Base-by-base conservation (phyloP, 2,329 filamentous ascomycete species). In the Byssoonygena ceratinophila region DNA sequence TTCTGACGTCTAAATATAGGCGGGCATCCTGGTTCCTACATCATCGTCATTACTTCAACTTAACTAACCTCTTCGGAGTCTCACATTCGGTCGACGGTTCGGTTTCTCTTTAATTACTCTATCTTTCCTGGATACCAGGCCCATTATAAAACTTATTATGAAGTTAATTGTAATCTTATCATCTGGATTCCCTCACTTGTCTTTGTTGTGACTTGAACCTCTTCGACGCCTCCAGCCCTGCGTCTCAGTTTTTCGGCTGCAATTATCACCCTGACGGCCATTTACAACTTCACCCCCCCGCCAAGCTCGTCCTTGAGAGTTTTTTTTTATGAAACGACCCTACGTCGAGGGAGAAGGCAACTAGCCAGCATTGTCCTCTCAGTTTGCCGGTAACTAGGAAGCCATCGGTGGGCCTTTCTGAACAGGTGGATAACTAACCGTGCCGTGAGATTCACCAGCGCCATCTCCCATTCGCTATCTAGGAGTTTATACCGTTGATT, bases 221-320 rank as follows among this genome's bases (percentile, higher is more conserved):
- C 34, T 32, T 40, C 6, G 5, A 29, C 41, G 40, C 25, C 23
- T 16, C 46, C 37, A 32, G 25, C 47, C 34, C 18, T 50, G 20
- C 47, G 47, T 50, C 47, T 50, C 47, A 43, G 36, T 34, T 50
- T 43, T 34, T 25, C 37, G 47, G 27, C 47, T 32, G 27, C 37
- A 50, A 32, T 34, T 23, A 6, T 5, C 23, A 36, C n/a, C 23
- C n/a, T 50, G 29, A 34, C 47, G 32, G 46, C 23, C 32, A 31
- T 40, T 46, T 20, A 9, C n/a, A 31, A 7, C 14, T 37, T 25
- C 34, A 12, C 29, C 9, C 25, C 46, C 37, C 47, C 47, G 47
- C 47, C 47, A 50, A 50, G 47, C 47, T 50, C 37, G 36, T 43
- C 39, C 12, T 25, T 50, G 25, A 16, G 37, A n/a, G n/a, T n/a